Evolutionary conservation across 1,284 basidiomycete species (phyloP).

Genomic region (Apiotrichum gamsii): DNA sequence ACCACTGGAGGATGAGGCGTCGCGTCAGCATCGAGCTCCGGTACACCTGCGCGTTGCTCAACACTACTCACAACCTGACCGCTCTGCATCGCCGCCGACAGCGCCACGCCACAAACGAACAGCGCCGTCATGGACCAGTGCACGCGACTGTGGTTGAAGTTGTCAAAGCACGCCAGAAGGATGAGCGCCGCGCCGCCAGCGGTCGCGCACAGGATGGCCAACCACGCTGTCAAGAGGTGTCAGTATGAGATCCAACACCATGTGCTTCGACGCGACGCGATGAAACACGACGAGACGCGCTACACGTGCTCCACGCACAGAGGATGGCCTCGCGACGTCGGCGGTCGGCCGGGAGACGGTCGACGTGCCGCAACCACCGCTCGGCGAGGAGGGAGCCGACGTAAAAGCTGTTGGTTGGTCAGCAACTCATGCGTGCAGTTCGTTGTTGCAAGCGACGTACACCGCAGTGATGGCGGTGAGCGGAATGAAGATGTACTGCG

Average conservation of each 20-base stretch:
- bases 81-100: constrained; percentile 51
- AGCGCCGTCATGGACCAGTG: constrained; percentile 52
- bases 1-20: constrained; percentile 28
- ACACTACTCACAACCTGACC: constrained; percentile 45
- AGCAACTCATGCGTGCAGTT: not conserved
- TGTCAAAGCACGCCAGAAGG: constrained; percentile 48
- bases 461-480: constrained; percentile 33
- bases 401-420: constrained; percentile 30
- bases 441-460: constrained; percentile 10
- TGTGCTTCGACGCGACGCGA: too few relatives aligned
- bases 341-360: constrained; percentile 50
- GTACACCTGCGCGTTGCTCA: too few relatives aligned
- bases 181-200: constrained; percentile 48
- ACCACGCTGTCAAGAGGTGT: constrained; percentile 38
- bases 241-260: not conserved
- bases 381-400: constrained; percentile 48
- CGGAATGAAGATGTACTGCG: constrained; percentile 45
- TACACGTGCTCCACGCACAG: constrained; percentile 18
- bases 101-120: constrained; percentile 50
- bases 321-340: constrained; percentile 43
- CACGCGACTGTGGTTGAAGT: constrained; percentile 46
- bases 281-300: too few relatives aligned
- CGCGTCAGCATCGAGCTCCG: too few relatives aligned
- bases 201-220: constrained; percentile 48
- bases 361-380: constrained; percentile 50